Evolutionary conservation across 225 moss, liverwort and hornwort species (phyloP), one percentile per base, ranked within the genome.

Genomic region (Pseudisothecium myosuroides): DNA sequence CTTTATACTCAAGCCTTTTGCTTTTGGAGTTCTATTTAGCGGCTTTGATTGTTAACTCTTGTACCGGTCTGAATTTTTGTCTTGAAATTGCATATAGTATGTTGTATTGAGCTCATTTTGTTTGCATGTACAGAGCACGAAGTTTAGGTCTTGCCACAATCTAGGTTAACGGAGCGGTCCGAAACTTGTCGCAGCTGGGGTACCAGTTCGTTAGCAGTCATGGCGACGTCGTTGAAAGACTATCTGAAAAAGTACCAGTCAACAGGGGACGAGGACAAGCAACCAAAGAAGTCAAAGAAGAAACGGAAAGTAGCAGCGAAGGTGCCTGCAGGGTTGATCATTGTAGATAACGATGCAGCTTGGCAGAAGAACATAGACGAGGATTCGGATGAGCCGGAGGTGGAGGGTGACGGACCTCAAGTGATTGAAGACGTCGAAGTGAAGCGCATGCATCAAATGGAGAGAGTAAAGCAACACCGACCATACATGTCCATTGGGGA

Each of bases 361-460:
- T 98, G 98, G 98, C 93, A 97, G 83, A 95, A 93, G 84, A 95
- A 89, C 83, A 80, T 87, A 52, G 93, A 93, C 28, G 92, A 94
- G 74, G 97, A 96, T 83, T 88, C 83, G 43, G 95, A 95, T 14
- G 95, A 94, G 75, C 94, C 93, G 21, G 95, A 94, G 82, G 89
- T 92, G 43, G 95, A 94, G 80, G 96, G 92, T n/a, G 98, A 98
- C 55, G 93, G 64, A 52, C 98, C 97, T 49, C 92, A 92, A 69
- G 98, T 98, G 85, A 94, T 96, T 24, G 98, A 98, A 91, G 98
- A 98, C 43, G 98, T 98, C 65, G 97, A 98, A 87, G 98, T 98
- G 45, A 96, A 98, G 92, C 94, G 94, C 52, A 97, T 98, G 98
- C 97, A 96, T 82, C 94, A 94, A 90, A 95, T 97, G 95, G 98